Base-by-base conservation (phyloP, 305 asterid species). In the Withania somnifera region DNA sequence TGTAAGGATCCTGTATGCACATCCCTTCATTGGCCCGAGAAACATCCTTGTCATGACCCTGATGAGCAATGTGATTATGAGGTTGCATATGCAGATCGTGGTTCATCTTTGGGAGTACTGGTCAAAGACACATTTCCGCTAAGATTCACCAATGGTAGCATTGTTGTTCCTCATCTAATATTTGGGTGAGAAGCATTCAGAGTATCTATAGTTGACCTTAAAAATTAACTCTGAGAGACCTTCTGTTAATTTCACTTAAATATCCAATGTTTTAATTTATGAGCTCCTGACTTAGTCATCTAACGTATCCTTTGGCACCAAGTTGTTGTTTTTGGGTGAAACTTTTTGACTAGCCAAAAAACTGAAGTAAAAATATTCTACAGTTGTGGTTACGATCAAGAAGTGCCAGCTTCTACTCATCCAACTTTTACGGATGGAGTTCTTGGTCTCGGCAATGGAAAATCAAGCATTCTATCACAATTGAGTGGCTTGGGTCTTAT, bases 381-480 rank as follows among this genome's bases (percentile, higher is more conserved):
- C 86, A 95, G 99, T 85, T 95, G 99, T 81, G 99, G 99, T 58
- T 94, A 95, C 86, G 84, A 91, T 84, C 99, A 95, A 90, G 94
- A 92, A 89, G 88, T 92, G 85, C 88, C 86, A 28, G 91, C 87
- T 84, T 52, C 89, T 8, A 47, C 83, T 26, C 88, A 88, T 82
- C 86, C 87, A 63, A 95, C 97, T 64, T 93, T 34, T 82, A 86
- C 97, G 0, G 99, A 95, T 78, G 99, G 98, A 81, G 94, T 95
- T 79, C 97, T 95, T 36, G 99, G 99, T 79, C 97, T 95, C 47
- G 98, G 98, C 58, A 75, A 69, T 13, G 98, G 98, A 54, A 91
- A 92, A 79, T 87, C 97, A 22, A 94, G 97, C 90, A 85, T 95
- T 85, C 53, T 92, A 66, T 81, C 91, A n/a, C 99, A 95, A 84